phyloP scores from a whole-genome alignment of 208 protist genomes.

The Jaenimonas drosophilae region DNA sequence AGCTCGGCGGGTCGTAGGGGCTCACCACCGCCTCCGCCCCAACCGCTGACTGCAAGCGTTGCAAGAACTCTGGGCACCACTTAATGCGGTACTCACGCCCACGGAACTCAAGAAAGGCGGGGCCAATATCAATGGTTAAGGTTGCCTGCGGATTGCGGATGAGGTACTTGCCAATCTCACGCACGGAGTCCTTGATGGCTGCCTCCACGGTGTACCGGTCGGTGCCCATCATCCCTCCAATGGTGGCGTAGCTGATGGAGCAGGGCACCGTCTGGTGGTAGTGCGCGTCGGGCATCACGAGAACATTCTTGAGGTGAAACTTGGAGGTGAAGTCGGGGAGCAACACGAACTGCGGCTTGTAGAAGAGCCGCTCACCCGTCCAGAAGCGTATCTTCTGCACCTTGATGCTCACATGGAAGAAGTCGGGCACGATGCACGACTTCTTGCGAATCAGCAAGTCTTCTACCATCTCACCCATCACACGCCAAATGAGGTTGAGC shows the following conservation, averaged over 20 bases:
- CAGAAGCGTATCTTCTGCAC: conserved; percentile 45
- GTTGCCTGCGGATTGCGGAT: conserved; percentile 37
- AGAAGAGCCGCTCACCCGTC: conserved; percentile 28
- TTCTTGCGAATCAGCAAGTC: conserved; percentile 48
- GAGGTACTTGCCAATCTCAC: conserved; percentile 81
- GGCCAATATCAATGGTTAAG: conserved; percentile 70
- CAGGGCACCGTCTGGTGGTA: conserved; percentile 63
- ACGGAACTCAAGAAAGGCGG: conserved; percentile 51
- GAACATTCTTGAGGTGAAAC: conserved; percentile 66
- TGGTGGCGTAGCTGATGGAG: conserved; percentile 26
- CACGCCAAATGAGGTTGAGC: conserved; percentile 63
- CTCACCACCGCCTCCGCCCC: conserved; percentile 23
- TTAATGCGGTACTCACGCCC: conserved; percentile 67
- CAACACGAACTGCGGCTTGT: conserved; percentile 78
- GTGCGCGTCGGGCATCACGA: conserved; percentile 63
- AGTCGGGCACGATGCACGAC: conserved; percentile 60
- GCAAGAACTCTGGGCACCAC: conserved; percentile 50
- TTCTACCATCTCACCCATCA: conserved; percentile 40
- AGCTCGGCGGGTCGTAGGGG: conserved; percentile 55
- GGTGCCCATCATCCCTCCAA: conserved; percentile 28
- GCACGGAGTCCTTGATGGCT: conserved; percentile 61
- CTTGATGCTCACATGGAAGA: conserved; percentile 78
- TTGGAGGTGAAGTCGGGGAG: conserved; percentile 79
- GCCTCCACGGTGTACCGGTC: conserved; percentile 67
- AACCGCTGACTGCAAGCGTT: conserved; percentile 17